Percentiles rank a stretch among this genome's conserved stretches.
Evolutionary conservation across 176 grass and related monocot species (phyloP).

Genomic region (Oryza coarctata): DNA sequence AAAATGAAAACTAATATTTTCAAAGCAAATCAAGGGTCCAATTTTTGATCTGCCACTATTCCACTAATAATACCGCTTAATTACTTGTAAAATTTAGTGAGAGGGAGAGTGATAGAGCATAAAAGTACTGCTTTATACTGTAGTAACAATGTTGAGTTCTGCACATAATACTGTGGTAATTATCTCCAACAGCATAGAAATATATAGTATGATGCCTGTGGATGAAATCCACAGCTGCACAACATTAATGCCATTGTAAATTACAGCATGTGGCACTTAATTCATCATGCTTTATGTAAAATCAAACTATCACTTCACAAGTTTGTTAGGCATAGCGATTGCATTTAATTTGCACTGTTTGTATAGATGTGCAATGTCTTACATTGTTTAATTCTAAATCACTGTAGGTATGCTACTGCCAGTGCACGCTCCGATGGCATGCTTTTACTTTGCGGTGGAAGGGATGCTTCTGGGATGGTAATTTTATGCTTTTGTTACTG

Average conservation of each 20-base stretch:
- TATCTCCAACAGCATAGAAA: not conserved
- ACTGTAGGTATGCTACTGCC: slow-evolving; percentile 88
- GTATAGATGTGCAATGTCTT: slow-evolving; percentile 26
- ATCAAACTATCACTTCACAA: slow-evolving; percentile 20
- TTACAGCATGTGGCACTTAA: not conserved
- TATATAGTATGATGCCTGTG: slow-evolving; percentile 5
- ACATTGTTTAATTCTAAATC: slow-evolving; percentile 35
- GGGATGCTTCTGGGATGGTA: slow-evolving; percentile 90
- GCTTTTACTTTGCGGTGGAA: slow-evolving; percentile 98
- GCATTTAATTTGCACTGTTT: slow-evolving; percentile 18
- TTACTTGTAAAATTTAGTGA: not conserved
- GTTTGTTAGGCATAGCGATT: not conserved
- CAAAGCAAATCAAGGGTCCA: not conserved
- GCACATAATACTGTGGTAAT: not conserved
- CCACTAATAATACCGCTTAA: not conserved
- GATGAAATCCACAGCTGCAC: slow-evolving; percentile 4
- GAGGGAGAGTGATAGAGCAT: not conserved
- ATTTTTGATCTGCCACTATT: not conserved
- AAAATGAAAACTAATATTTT: no score
- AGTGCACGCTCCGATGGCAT: slow-evolving; percentile 97
- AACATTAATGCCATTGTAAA: slow-evolving; percentile 7
- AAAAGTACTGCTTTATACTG: not conserved
- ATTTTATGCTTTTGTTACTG: slow-evolving; percentile 30
- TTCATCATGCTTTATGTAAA: slow-evolving; percentile 21
- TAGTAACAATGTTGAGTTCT: not conserved